Evolutionary conservation across 148 eudicot genomes (phyloP), one percentile per base, ranked within the genome.

Genomic region (Gaultheria prostrata): DNA sequence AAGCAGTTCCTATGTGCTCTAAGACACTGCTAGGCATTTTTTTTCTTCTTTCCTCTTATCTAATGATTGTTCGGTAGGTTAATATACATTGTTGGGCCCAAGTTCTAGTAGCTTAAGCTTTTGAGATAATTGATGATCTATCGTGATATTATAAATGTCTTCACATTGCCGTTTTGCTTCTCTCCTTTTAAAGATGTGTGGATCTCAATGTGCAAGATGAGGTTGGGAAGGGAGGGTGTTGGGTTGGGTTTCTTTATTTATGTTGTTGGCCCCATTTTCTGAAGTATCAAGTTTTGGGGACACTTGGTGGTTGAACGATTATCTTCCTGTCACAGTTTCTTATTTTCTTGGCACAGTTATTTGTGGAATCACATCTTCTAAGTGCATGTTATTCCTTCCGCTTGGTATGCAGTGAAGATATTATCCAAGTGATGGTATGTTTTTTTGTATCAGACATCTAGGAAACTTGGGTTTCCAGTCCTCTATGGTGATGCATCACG

Each of bases 401-500:
- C 57, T 75, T 75, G 32, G n/a, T 53, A 46, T 80, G 7, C 72
- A 21, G 28, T 18, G 24, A 53, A 46, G 63, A 21, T 3, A 57
- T 20, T 1, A 50, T 35, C 30, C 10, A 24, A 45, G 56, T 72
- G 70, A 9, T 39, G 49, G 2, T 39, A 43, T 18, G n/a, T 17
- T 45, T 43, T 39, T 56, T 77, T 46, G 45, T 28, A 70, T 86
- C 90, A 97, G 99, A 87, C 89, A 82, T 94, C 98, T 81, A 97
- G 87, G 77, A 88, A 92, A 83, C 98, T 89, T n/a, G 99, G 95
- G 65, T 97, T 94, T 85, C 99, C 98, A 15, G 91, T 94, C 78
- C 89, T 91, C n/a, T 97, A 93, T 82, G 99, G 99, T 56, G 99
- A 97, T 91, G 98, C 97, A 67, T 92, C 99, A 59, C 92, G 99